Percentiles rank a stretch among this genome's conserved stretches.
These are phyloP conservation scores for Inga leiocalycina DNA, from an alignment of 306 rosid species.

Conservation along the genomic window DNA sequence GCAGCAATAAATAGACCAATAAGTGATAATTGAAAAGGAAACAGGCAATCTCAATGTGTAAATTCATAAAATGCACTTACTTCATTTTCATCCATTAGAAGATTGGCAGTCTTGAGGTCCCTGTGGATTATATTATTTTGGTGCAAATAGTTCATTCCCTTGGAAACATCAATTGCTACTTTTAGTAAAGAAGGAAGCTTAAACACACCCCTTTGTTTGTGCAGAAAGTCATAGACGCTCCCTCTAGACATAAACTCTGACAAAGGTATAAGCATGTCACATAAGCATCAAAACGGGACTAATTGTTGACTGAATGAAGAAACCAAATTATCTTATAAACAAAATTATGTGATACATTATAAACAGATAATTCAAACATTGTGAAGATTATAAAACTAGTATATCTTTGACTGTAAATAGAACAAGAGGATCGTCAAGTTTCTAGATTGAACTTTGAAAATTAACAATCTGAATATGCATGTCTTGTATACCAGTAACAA, in stretches of 20 bases:
- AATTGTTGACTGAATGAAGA: slow-evolving; percentile 28
- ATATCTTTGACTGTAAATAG: neutral
- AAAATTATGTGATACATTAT: slow-evolving; percentile 31
- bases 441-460: neutral
- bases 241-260: slow-evolving; percentile 98
- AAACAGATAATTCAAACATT: slow-evolving; percentile 20
- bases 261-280: slow-evolving; percentile 43
- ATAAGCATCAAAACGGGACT: slow-evolving; percentile 40
- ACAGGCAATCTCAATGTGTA: slow-evolving; percentile 33
- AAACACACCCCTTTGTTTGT: slow-evolving; percentile 86
- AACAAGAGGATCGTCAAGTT: neutral
- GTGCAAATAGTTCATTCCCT: slow-evolving; percentile 98
- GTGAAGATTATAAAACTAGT: slow-evolving; percentile 32
- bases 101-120: slow-evolving; percentile 99
- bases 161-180: slow-evolving; percentile 90
- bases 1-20: slow-evolving; percentile 27
- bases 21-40: slow-evolving; percentile 1
- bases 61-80: slow-evolving; percentile 56
- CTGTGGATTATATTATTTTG: slow-evolving; percentile 98
- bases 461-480: slow-evolving; percentile 20
- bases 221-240: slow-evolving; percentile 93
- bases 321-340: slow-evolving; percentile 41
- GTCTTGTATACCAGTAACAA: slow-evolving; percentile 81
- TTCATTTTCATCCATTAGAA: slow-evolving; percentile 98
- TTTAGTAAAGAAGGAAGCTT: slow-evolving; percentile 92